These are phyloP conservation scores for Petunia secreta DNA, from an alignment of 257 asterid genomes.

Conservation along the genomic window DNA sequence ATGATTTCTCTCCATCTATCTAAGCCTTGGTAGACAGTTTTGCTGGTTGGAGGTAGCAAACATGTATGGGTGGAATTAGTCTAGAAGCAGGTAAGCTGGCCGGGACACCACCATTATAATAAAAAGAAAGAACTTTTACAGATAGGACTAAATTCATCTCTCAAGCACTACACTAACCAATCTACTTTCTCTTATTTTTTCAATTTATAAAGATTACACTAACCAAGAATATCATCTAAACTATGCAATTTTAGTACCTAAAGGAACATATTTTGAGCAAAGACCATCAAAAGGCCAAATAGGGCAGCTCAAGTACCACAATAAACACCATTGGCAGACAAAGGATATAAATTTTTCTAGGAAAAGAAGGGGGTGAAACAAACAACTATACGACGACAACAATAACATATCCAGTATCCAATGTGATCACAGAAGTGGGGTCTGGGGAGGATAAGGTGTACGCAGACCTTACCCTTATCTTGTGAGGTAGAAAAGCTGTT, in stretches of 20 bases:
- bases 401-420: no score
- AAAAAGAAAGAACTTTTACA: background rate
- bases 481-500: no score
- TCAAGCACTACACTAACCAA: background rate
- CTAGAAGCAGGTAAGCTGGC: no score
- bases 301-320: constrained; percentile 25
- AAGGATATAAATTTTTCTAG: background rate
- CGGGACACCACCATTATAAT: no score
- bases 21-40: no score
- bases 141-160: background rate
- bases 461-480: no score
- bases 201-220: background rate
- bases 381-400: background rate
- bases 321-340: background rate
- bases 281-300: background rate
- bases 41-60: no score
- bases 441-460: no score
- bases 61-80: no score
- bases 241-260: background rate
- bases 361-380: background rate
- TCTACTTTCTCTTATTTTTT: background rate
- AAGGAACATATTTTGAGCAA: background rate
- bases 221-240: background rate
- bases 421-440: no score
- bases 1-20: no score